Base-by-base conservation (phyloP, 495 filamentous ascomycete species). In the Aspergillus diversus region DNA sequence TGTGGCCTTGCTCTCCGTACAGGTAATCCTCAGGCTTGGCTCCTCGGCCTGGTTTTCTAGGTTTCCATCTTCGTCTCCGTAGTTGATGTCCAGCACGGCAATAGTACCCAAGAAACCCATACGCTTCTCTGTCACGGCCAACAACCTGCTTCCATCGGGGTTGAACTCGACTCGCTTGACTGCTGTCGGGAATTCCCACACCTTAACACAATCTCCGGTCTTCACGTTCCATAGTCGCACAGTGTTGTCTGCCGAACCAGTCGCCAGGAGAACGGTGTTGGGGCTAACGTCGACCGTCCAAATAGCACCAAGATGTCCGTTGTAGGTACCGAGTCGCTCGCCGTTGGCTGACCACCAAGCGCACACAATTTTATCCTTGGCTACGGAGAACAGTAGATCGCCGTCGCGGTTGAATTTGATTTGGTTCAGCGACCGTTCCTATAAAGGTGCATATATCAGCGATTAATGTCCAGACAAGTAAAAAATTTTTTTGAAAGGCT, bases 211-310 rank as follows among this genome's bases (percentile, higher is more conserved):
- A 71, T 92, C 92, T 70, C 96, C 95, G 33, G 91, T 91, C 85
- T 91, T 89, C 72, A 98, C 85, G 73, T 99, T 93, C 95, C 95
- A 99, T 73, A 99, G 83, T 68, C 92, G 89, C 72, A 97, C 93
- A 16, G 95, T 97, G 83, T 98, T 98, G 83, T 99, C 95, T 77
- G 95, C 95, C 66, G 91, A 93, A 55, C 95, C 95, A 56, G 91
- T 95, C 61, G 94, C 95, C 73, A 98, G 90, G 71, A 98, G 85
- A 64, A 91, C 91, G 66, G 90, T 92, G 70, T 92, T 95, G 65
- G 95, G 93, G 83, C 97, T 92, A 66, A 98, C 90, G 71, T 98
- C 96, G 73, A 99, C 91, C 59, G 93, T 97, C 95, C 95, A 99
- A 77, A 99, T 89, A 63, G 95, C 96, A 77, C 95, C 95, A 73